Evolutionary conservation across 2,329 filamentous ascomycete genomes (phyloP), one percentile per base, ranked within the genome.

Genomic region (Orbilia javanica): DNA sequence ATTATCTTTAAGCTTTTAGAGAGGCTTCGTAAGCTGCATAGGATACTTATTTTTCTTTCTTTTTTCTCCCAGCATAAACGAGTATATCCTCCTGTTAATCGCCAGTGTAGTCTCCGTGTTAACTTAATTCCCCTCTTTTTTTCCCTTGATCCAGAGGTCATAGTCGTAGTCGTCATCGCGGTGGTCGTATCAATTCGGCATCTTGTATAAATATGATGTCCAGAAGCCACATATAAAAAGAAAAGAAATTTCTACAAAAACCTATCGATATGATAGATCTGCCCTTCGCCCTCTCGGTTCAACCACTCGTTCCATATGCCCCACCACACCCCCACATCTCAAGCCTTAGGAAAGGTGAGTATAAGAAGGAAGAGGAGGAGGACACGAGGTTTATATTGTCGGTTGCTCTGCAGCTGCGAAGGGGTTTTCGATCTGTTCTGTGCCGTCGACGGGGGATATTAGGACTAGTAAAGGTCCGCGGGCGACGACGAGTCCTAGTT

Each of bases 361-460:
- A 50, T 10, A 53, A n/a, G 10, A 42, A 2, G 25, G 18, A 29
- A 62, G 44, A 62, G 20, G 11, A 34, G 25, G 5, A 13, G 42
- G 4, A 53, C 10, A n/a, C 11, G 13, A 20, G 31, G 18, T 11
- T 63, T 67, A 72, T 78, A 78, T 72, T 42, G 74, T 72, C 1
- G 75, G 89, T 80, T 93, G 91, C 57, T 93, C 91, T 25, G 88
- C 87, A 82, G 93, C 90, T 66, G 92, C 87, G 83, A 98, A 99
- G 0, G 96, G 96, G 84, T 99, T 99, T 82, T 92, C 89, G 82
- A 99, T 99, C 85, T 95, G 91, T 85, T 98, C 94, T 85, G 93
- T 97, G 70, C 96, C 96, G 83, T 98, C 94, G 65, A 96, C 88
- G 3, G 96, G 96, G 79, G 93, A 96, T 83, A 99, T 93, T 79